These are phyloP conservation scores for Aspergillus persii DNA, from an alignment of 2,329 filamentous ascomycete genomes.

Conservation along the genomic window DNA sequence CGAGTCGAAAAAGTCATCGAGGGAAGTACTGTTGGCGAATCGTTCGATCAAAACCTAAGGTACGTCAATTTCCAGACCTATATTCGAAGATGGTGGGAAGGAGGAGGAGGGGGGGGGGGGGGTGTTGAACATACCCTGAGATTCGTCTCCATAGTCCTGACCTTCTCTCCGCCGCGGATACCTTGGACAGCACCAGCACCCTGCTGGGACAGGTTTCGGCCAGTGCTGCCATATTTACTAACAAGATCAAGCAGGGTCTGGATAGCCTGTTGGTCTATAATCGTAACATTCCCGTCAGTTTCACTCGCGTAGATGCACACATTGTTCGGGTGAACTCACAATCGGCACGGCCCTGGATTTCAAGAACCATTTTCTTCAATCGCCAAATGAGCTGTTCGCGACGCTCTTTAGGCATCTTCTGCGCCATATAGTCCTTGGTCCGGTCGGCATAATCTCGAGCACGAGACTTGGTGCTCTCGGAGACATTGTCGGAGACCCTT, in stretches of 20 bases:
- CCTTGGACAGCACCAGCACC: conserved; percentile 69
- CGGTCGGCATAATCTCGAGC: conserved; percentile 39
- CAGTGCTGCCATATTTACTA: conserved; percentile 78
- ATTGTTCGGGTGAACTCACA: conserved; percentile 51
- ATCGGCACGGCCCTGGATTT: conserved; percentile 92
- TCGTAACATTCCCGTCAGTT: conserved; percentile 8
- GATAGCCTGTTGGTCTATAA: conserved; percentile 75
- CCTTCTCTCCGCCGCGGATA: conserved; percentile 61
- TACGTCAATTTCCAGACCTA: conserved; percentile 47
- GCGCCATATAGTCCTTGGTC: conserved; percentile 71
- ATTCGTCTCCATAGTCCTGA: conserved; percentile 73
- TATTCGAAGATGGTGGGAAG: conserved; percentile 29
- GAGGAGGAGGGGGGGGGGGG: not conserved
- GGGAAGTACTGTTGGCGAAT: conserved; percentile 91
- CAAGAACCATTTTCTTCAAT: conserved; percentile 95
- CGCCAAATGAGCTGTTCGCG: conserved; percentile 90
- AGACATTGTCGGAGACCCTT: conserved; percentile 60
- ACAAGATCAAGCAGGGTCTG: conserved; percentile 80
- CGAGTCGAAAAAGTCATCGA: conserved; percentile 78
- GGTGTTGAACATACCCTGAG: conserved; percentile 58
- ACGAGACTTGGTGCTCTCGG: conserved; percentile 55
- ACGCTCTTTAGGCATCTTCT: conserved; percentile 89
- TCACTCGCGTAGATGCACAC: not conserved
- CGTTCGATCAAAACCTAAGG: conserved; percentile 80
- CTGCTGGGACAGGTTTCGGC: conserved; percentile 63